These are phyloP conservation scores for Xylaria sp. DNA, from an alignment of 2,329 filamentous ascomycete species.

Conservation along the genomic window DNA sequence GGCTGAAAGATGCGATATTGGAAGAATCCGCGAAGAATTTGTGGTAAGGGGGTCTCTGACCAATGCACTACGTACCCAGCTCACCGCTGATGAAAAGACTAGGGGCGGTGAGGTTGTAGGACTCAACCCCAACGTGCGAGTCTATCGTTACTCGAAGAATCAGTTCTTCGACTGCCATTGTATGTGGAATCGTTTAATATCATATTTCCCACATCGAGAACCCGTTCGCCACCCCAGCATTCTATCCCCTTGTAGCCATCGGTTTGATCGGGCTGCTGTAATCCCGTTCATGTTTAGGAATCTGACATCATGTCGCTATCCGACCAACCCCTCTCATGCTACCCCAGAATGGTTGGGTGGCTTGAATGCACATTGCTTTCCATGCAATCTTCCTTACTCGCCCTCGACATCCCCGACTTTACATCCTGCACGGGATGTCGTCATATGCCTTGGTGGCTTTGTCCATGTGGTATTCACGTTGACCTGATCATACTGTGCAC, in stretches of 20 bases:
- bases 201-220: neutral
- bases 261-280: neutral
- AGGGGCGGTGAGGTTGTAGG: slow-evolving; percentile 88
- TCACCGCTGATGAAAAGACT: slow-evolving; percentile 32
- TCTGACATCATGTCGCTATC: neutral
- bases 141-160: slow-evolving; percentile 84
- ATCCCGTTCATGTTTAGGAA: neutral
- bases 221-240: neutral
- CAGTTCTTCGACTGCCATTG: slow-evolving; percentile 95
- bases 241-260: neutral
- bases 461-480: neutral
- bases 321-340: neutral
- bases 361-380: neutral
- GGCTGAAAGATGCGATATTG: slow-evolving; percentile 67
- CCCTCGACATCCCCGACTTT: neutral
- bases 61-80: neutral
- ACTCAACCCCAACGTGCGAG: slow-evolving; percentile 84
- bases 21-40: slow-evolving; percentile 47
- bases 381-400: neutral
- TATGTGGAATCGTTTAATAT: slow-evolving; percentile 52
- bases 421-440: neutral
- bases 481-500: neutral
- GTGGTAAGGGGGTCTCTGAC: slow-evolving; percentile 47
- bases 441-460: neutral
- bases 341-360: neutral